Evolutionary conservation across 257 asterid genomes (phyloP).

Genomic region (Capsicum chinense): DNA sequence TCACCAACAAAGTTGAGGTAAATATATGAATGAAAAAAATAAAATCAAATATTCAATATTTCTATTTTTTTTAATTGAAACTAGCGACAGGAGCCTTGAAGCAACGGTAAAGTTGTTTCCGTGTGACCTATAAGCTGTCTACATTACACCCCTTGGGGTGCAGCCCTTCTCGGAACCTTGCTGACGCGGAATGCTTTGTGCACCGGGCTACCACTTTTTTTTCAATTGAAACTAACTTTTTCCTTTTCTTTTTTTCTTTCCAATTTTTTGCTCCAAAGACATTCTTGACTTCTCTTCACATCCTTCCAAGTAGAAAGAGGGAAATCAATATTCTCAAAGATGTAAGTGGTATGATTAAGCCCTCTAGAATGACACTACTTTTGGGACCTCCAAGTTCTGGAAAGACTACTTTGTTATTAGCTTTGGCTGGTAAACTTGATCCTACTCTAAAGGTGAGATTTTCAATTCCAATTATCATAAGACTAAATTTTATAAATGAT

Average conservation of each 20-base stretch:
- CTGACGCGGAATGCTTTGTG: background rate
- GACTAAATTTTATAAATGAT: no score
- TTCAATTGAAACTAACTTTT: background rate
- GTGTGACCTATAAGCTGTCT: no score
- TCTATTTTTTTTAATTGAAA: background rate
- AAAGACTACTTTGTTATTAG: constrained; percentile 48
- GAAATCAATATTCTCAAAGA: constrained; percentile 59
- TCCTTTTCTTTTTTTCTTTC: background rate
- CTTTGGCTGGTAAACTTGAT: constrained; percentile 76
- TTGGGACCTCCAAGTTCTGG: constrained; percentile 32
- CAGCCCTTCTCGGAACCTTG: background rate
- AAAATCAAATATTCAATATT: background rate
- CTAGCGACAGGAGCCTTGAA: no score
- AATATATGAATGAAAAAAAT: background rate
- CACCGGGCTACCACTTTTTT: background rate
- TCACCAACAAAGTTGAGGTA: constrained; percentile 20
- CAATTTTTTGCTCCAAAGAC: background rate
- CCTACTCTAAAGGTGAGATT: constrained; percentile 46
- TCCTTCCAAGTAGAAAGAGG: constrained; percentile 56
- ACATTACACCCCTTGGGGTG: background rate
- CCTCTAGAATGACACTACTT: constrained; percentile 43
- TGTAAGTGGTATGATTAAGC: constrained; percentile 70
- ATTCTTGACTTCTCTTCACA: constrained; percentile 40
- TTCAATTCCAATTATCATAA: background rate
- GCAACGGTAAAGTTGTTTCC: no score